Conservation (phyloP, 306 rosid species). For the Cercis canadensis region DNA sequence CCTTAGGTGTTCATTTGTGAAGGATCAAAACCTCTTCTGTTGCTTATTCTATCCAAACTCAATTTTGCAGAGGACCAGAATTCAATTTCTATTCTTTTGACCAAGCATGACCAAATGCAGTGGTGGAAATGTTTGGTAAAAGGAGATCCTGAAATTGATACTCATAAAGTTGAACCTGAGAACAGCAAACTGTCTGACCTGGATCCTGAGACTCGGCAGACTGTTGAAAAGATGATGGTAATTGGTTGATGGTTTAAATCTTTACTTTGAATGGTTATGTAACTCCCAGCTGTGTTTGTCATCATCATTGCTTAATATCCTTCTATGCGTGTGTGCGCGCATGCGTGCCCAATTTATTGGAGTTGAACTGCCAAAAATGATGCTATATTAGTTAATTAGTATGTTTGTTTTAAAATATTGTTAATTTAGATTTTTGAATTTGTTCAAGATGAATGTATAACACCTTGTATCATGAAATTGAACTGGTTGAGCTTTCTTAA, state of each 20-base stretch:
- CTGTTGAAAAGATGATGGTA: slow-evolving; percentile 99
- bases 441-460: slow-evolving; percentile 21
- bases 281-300: neutral
- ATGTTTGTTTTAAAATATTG: neutral
- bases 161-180: slow-evolving; percentile 94
- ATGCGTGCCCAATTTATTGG: no score
- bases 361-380: no score
- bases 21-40: no score
- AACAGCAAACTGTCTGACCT: slow-evolving; percentile 85
- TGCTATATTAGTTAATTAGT: neutral
- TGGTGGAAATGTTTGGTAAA: slow-evolving; percentile 95
- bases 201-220: slow-evolving; percentile 86
- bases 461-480: neutral
- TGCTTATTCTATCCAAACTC: neutral
- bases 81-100: slow-evolving; percentile 76
- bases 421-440: neutral
- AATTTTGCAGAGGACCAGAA: slow-evolving; percentile 86
- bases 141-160: slow-evolving; percentile 91
- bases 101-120: slow-evolving; percentile 94
- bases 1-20: no score
- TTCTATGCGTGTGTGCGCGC: no score
- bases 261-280: neutral
- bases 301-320: no score
- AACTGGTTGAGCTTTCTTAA: slow-evolving; percentile 1
- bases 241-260: neutral